Evolutionary conservation across 2,329 filamentous ascomycete species (phyloP).

Genomic region (Trichophyton equinum): DNA sequence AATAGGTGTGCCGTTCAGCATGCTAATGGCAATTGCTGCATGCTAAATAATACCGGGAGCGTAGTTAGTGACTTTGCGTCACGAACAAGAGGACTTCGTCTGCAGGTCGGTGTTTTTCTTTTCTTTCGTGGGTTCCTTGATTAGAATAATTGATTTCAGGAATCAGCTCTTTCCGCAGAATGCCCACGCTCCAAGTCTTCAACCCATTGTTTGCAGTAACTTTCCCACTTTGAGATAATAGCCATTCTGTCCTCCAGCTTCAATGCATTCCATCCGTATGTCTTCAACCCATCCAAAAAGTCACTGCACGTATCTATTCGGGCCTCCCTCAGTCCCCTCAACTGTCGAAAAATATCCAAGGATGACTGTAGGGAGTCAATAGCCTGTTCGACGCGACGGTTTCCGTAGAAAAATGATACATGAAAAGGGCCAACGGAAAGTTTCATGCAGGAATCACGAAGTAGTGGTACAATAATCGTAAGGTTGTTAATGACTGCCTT

Average conservation of each 20-base stretch:
- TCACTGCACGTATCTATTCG: neutral
- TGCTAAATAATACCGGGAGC: too few relatives aligned
- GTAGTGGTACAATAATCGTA: neutral
- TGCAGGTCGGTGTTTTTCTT: too few relatives aligned
- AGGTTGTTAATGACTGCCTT: neutral
- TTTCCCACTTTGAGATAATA: neutral
- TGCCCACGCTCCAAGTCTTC: neutral
- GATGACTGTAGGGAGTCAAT: neutral
- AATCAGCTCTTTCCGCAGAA: neutral
- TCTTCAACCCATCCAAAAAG: neutral
- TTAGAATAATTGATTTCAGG: too few relatives aligned
- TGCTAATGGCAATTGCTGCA: too few relatives aligned
- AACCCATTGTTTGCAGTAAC: neutral
- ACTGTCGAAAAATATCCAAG: neutral
- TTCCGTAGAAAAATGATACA: too few relatives aligned
- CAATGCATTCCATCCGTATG: neutral
- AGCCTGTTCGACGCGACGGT: too few relatives aligned
- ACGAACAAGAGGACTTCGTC: too few relatives aligned
- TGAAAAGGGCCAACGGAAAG: neutral
- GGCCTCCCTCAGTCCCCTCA: neutral
- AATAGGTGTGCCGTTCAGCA: too few relatives aligned
- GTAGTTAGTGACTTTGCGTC: too few relatives aligned
- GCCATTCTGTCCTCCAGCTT: neutral
- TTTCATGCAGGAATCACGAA: neutral
- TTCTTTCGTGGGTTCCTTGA: too few relatives aligned